Conservation (phyloP, 2,329 filamentous ascomycete species). For the Penicillium brevicompactum region DNA sequence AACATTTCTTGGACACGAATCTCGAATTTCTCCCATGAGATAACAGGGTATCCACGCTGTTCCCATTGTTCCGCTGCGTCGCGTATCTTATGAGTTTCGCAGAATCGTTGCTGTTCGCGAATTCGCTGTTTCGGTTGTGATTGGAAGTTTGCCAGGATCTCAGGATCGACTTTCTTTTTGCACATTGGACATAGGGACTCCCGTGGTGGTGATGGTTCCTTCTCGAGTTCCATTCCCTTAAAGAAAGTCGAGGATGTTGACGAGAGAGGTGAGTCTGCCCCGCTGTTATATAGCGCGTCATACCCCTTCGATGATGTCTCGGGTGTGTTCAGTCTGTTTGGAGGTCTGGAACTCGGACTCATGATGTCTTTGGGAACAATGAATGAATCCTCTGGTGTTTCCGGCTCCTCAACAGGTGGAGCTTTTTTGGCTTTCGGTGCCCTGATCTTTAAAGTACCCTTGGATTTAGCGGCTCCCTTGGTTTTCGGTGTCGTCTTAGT, state of each 20-base stretch:
- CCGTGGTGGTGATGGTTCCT: constrained; percentile 8
- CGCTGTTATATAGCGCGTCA: constrained; percentile 12
- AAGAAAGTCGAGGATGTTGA: constrained; percentile 25
- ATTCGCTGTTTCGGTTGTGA: constrained; percentile 35
- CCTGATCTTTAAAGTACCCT: neutral
- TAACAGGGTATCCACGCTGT: constrained; percentile 65
- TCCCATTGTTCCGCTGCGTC: constrained; percentile 55
- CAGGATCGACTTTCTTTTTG: constrained; percentile 58
- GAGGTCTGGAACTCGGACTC: constrained; percentile 5
- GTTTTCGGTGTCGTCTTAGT: neutral
- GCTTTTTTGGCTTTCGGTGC: neutral
- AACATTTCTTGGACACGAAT: constrained; percentile 61
- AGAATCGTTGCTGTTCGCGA: constrained; percentile 56
- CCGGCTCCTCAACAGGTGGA: neutral
- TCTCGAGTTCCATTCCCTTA: constrained; percentile 21
- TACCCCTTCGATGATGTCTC: constrained; percentile 23
- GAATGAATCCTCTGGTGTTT: neutral
- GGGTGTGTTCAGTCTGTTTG: constrained; percentile 16
- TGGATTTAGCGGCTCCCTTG: neutral
- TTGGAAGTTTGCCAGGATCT: constrained; percentile 57
- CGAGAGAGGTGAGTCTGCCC: constrained; percentile 34
- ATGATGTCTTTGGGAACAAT: constrained; percentile 31
- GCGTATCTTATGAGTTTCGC: constrained; percentile 61
- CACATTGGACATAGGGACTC: constrained; percentile 67
- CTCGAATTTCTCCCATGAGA: constrained; percentile 68